Evolutionary conservation across 345 rosid species (phyloP), one percentile per base, ranked within the genome.

Genomic region (Gossypioides kirkii): DNA sequence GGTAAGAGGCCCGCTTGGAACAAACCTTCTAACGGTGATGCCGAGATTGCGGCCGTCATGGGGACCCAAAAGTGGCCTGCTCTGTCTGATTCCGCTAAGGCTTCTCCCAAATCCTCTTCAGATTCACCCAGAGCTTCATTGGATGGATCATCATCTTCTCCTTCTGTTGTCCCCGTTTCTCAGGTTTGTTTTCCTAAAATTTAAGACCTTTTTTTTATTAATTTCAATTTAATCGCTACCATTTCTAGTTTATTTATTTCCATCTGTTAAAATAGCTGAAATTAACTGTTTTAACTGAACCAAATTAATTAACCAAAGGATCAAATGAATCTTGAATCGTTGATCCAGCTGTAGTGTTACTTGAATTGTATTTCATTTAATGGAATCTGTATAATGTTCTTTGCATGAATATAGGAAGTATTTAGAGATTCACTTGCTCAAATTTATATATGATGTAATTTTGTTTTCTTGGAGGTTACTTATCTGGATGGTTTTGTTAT

Each of bases 1-100:
- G 95, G 89, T 72, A 92, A 84, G 90, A 88, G 71, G 78, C 87
- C 81, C 17, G 91, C 73, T 11, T 92, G 98, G 98, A 90, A 77
- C 53, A 83, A 74, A 84, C 98, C 91, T 10, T 86, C 89, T 7
- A 86, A 85, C 18, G 76, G 18, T 7, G 17, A 83, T 22, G 77
- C 80, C 26, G 91, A 84, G 64, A 73, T 74, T 14, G 92, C 76
- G 23, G 81, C 90, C 47, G 91, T 86, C 26, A 85, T 93, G 77
- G 97, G 80, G 71, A 84, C 85, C 25, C 84, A 75, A 18, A 77
- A 84, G 1, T 90, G 97, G 97, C 97, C 97, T 4, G 79, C 86
- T 18, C 77, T 92, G 63, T 82, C 87, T 1, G 92, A 86, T 80
- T 77, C 95, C 2, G 84, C 90, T 41, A 85, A 86, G 79, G 79